phyloP scores from a whole-genome alignment of 495 filamentous ascomycete genomes.

The Glarea lozoyensis region DNA sequence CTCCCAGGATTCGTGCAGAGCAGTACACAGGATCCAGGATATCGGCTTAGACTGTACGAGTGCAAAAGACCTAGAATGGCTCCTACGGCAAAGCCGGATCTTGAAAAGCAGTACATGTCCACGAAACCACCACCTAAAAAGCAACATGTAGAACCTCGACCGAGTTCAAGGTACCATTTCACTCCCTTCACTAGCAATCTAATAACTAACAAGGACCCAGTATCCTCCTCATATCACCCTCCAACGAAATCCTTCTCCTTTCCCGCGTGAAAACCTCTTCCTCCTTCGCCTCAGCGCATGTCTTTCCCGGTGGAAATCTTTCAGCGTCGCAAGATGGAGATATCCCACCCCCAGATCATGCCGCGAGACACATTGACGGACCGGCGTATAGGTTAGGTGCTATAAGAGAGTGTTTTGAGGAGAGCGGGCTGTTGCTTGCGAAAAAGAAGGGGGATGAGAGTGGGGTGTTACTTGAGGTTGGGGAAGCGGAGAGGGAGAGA shows the following conservation, averaged over 20 bases:
- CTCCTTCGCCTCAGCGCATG: slow-evolving; percentile 85
- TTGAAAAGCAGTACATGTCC: slow-evolving; percentile 21
- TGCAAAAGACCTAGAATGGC: neutral
- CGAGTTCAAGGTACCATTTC: slow-evolving; percentile 27
- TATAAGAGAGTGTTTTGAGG: slow-evolving; percentile 88
- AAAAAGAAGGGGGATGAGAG: slow-evolving; percentile 31
- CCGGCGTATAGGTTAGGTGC: slow-evolving; percentile 66
- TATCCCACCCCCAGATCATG: slow-evolving; percentile 36
- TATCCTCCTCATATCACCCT: slow-evolving; percentile 76
- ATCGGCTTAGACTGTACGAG: neutral
- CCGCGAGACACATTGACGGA: slow-evolving; percentile 55
- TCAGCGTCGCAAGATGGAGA: slow-evolving; percentile 60
- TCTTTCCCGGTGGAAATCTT: slow-evolving; percentile 92
- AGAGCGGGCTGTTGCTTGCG: slow-evolving; percentile 82
- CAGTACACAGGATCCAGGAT: neutral
- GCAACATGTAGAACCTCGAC: slow-evolving; percentile 18
- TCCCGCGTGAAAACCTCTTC: slow-evolving; percentile 74
- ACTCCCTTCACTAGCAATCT: neutral
- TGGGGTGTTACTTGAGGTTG: slow-evolving; percentile 41
- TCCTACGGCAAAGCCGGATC: slow-evolving; percentile 9
- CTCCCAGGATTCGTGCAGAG: no score
- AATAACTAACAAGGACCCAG: slow-evolving; percentile 30
- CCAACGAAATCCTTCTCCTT: slow-evolving; percentile 79
- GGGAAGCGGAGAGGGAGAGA: slow-evolving; percentile 48
- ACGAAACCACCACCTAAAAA: slow-evolving; percentile 9